Base-by-base conservation (phyloP, 83 land plant species). In the Isoetes engelmannii region DNA sequence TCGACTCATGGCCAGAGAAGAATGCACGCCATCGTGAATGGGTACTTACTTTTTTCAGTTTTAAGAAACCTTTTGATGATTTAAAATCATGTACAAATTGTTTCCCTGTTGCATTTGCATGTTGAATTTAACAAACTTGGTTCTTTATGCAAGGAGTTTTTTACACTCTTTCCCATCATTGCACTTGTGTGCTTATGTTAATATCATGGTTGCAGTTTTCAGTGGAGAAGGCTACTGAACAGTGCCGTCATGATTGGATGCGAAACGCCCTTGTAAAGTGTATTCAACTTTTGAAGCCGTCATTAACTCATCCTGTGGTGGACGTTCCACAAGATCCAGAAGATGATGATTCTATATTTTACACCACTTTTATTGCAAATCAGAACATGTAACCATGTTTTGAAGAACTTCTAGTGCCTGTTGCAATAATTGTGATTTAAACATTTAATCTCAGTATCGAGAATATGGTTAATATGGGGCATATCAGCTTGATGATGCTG, bases 1-100 rank as follows among this genome's bases (percentile, higher is more conserved):
- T 78, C 5, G 86, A 75, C 5, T 49, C 50, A 13, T 87, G 90
- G 90, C 88, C 88, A 4, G 90, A 87, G 55, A 70, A 82, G 21
- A 28, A 75, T 55, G 69, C 44, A 1, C 76, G 85, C 0, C 47
- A 75, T 44, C 72, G 90, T 37, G 48, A 63, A 59, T 86, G 90
- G 88, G 88, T 84, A 67, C 54, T 79, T 58, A 44, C 63, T 45
- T 53, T 41, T 41, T 72, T 44, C 3, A 12, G 53, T 67, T 48
- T 28, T 44, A 50, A 44, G 56, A 64, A 0, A 51, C 41, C 63
- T 21, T 4, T 12, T 59, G 46, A 4, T 37, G 7, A 17, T 18
- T 4, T 4, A 44, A 55, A 19, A 13, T 6, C 42, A 12, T 20
- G 13, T 44, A 44, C 44, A 54, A 50, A 20, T 28, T 48, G 9